phyloP scores from a whole-genome alignment of 2,329 filamentous ascomycete species.

The Aureobasidium sp. region DNA sequence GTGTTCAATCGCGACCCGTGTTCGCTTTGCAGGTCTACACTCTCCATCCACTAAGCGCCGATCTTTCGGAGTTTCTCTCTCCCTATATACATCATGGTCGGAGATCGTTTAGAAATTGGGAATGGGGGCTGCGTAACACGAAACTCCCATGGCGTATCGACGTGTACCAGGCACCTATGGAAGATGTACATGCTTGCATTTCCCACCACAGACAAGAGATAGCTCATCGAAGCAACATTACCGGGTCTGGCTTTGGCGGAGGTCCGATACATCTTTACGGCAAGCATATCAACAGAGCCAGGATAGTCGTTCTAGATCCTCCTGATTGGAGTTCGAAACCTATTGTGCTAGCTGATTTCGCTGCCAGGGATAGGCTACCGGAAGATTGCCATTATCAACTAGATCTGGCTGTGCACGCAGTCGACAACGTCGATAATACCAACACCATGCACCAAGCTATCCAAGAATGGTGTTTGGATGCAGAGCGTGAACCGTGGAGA shows the following conservation, averaged over 20 bases:
- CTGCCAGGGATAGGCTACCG: neutral
- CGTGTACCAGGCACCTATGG: neutral
- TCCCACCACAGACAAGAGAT: constrained; percentile 1
- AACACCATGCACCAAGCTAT: neutral
- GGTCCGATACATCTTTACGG: neutral
- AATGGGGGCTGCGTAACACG: neutral
- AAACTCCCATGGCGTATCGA: neutral
- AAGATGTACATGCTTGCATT: constrained; percentile 6
- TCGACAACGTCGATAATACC: neutral
- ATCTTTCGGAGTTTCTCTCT: neutral
- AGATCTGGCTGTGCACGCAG: neutral
- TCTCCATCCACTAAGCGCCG: neutral
- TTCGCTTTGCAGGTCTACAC: neutral
- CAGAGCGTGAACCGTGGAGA: neutral
- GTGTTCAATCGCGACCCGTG: too few species aligned
- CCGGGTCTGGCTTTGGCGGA: neutral
- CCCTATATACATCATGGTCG: neutral
- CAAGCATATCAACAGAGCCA: neutral
- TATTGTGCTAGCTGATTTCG: neutral
- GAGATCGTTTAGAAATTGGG: neutral
- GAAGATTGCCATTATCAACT: neutral
- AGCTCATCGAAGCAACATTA: neutral
- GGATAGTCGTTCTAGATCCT: neutral
- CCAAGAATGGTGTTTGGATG: neutral
- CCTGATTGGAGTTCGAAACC: neutral